Evolutionary conservation across 1,284 basidiomycete genomes (phyloP).

Genomic region (Bjerkandera adusta): DNA sequence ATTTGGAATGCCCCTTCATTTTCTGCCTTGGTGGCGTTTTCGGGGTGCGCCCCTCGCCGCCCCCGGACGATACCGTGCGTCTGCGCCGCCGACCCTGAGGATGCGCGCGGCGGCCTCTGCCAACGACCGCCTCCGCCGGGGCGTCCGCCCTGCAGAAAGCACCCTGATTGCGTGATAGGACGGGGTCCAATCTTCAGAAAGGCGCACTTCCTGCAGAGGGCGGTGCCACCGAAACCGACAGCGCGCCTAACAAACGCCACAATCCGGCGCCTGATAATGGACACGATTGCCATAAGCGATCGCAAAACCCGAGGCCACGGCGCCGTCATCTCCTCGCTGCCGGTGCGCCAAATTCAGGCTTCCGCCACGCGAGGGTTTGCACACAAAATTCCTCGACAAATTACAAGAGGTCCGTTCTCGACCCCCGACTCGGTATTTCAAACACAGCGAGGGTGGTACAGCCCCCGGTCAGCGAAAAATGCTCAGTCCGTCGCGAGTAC

Average conservation of each 20-base stretch:
- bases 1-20: not conserved
- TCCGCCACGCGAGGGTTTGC: no score
- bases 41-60: no score
- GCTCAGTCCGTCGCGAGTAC: no score
- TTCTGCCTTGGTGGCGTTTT: slow-evolving; percentile 8
- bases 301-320: not conserved
- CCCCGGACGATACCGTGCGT: no score
- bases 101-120: no score
- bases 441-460: no score
- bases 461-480: no score
- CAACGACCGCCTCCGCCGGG: not conserved
- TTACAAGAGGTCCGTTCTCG: no score
- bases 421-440: no score
- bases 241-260: slow-evolving; percentile 10
- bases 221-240: slow-evolving; percentile 7
- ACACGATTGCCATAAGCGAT: slow-evolving; percentile 7
- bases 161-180: not conserved
- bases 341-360: no score
- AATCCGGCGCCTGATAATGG: slow-evolving; percentile 15
- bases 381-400: no score
- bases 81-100: no score
- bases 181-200: not conserved
- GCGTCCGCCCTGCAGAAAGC: not conserved
- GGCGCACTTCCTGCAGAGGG: slow-evolving; percentile 1
- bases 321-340: slow-evolving; percentile 1